phyloP scores from a whole-genome alignment of 2,329 filamentous ascomycete species.

The Pseudocercospora fijiensis region DNA sequence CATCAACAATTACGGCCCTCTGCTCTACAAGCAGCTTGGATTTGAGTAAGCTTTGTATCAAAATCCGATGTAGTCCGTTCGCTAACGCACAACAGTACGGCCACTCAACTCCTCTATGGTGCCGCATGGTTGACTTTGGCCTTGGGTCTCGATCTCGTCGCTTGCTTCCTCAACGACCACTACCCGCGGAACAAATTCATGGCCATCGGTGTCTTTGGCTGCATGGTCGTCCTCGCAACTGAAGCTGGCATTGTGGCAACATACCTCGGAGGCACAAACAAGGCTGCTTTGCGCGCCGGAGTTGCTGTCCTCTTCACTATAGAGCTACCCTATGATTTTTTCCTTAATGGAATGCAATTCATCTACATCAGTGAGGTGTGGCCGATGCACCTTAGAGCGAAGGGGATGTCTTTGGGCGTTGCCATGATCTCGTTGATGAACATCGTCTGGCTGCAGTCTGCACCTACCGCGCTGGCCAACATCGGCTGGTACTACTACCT shows the following conservation, averaged over 20 bases:
- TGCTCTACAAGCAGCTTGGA: conserved; percentile 35
- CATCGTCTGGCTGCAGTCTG: conserved; percentile 29
- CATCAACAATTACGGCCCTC: conserved; percentile 36
- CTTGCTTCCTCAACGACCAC: conserved; percentile 31
- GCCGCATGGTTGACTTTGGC: conserved; percentile 36
- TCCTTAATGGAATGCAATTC: conserved; percentile 27
- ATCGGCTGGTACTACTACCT: conserved; percentile 26
- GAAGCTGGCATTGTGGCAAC: conserved; percentile 25
- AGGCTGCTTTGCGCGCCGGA: conserved; percentile 20
- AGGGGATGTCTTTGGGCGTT: conserved; percentile 26
- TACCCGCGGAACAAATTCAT: conserved; percentile 23
- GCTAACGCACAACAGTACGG: background rate
- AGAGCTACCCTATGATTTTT: conserved; percentile 24
- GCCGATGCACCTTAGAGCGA: conserved; percentile 28
- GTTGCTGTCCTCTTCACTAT: conserved; percentile 25
- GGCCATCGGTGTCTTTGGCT: conserved; percentile 25
- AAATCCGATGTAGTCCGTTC: background rate
- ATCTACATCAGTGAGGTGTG: conserved; percentile 26
- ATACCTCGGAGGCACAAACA: conserved; percentile 17
- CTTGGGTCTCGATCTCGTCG: conserved; percentile 31
- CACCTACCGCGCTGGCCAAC: conserved; percentile 18
- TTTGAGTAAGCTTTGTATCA: conserved; percentile 22
- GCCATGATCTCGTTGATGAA: conserved; percentile 30
- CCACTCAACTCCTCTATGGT: conserved; percentile 32
- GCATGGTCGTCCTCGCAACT: conserved; percentile 23